Conservation (phyloP, 2,329 filamentous ascomycete genomes). For the Botrytis fabae region DNA sequence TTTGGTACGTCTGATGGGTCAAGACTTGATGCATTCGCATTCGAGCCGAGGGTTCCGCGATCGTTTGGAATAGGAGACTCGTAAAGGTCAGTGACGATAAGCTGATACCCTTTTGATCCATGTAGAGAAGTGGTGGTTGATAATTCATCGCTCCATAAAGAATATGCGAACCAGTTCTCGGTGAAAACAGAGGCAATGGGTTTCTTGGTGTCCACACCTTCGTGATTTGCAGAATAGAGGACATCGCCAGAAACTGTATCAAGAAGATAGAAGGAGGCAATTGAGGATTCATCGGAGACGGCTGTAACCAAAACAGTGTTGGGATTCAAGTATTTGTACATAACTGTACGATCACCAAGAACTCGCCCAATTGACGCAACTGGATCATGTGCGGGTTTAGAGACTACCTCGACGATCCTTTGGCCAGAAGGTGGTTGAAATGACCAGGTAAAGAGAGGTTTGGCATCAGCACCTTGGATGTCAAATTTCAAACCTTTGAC, state of each 20-base stretch:
- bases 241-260: constrained; percentile 84
- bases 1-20: constrained; percentile 60
- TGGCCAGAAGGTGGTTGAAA: constrained; percentile 68
- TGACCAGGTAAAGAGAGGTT: constrained; percentile 64
- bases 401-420: constrained; percentile 66
- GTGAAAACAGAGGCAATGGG: constrained; percentile 76
- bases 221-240: constrained; percentile 68
- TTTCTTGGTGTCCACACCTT: constrained; percentile 71
- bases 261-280: constrained; percentile 73
- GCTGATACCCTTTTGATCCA: constrained; percentile 76
- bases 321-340: constrained; percentile 95
- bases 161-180: constrained; percentile 95
- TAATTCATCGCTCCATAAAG: constrained; percentile 64
- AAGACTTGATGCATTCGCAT: constrained; percentile 75
- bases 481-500: constrained; percentile 58
- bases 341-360: constrained; percentile 84
- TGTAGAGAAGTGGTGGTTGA: constrained; percentile 58
- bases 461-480: constrained; percentile 45
- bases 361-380: constrained; percentile 95
- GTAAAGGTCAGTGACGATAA: constrained; percentile 85
- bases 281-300: constrained; percentile 56
- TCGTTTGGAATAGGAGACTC: constrained; percentile 83
- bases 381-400: constrained; percentile 74
- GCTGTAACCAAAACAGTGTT: constrained; percentile 79
- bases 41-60: constrained; percentile 72